These are phyloP conservation scores for Mollisia scopiformis DNA, from an alignment of 2,329 filamentous ascomycete genomes.

Conservation along the genomic window DNA sequence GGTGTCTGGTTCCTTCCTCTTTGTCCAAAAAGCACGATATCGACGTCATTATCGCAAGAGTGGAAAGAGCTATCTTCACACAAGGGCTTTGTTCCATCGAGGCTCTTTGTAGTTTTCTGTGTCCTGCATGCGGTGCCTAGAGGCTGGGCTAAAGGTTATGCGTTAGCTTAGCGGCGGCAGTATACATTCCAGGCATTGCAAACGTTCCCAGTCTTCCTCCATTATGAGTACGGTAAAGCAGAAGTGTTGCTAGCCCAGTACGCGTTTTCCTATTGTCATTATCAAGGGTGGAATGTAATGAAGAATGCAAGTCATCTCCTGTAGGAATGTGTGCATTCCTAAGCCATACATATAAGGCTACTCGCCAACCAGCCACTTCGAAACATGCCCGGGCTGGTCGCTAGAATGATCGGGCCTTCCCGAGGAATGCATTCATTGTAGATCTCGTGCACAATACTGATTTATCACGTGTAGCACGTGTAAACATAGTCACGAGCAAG, in stretches of 20 bases:
- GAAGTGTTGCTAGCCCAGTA: not conserved
- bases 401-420: not conserved
- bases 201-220: not conserved
- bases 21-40: no score
- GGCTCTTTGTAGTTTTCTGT: not conserved
- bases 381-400: not conserved
- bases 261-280: not conserved
- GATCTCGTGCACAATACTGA: slow-evolving; percentile 4
- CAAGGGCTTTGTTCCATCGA: no score
- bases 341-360: not conserved
- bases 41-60: not conserved
- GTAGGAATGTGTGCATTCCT: not conserved
- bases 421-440: slow-evolving; percentile 18
- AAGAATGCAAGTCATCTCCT: not conserved
- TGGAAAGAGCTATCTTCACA: not conserved
- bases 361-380: not conserved
- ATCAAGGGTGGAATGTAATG: not conserved
- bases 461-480: slow-evolving; percentile 23
- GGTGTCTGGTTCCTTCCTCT: no score
- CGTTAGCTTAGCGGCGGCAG: not conserved
- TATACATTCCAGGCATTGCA: not conserved
- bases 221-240: not conserved
- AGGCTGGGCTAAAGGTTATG: not conserved
- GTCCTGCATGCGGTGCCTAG: not conserved
- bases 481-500: not conserved